phyloP scores from a whole-genome alignment of 108 stramenopile genomes.

The Epithemia pelagica region DNA sequence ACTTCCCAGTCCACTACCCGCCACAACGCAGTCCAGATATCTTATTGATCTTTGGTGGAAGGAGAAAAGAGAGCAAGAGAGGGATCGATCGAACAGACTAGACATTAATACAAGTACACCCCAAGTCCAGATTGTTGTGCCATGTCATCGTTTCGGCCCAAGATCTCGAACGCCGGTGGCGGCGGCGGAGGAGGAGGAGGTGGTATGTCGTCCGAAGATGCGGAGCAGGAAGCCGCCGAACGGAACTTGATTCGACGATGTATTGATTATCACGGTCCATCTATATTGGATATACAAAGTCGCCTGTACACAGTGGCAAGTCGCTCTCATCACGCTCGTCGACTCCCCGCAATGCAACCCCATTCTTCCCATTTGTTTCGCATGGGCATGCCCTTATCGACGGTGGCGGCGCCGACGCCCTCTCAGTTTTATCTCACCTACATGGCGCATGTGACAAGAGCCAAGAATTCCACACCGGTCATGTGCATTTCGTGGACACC shows the following conservation, averaged over 20 bases:
- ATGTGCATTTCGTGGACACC: constrained; percentile 84
- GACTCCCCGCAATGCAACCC: constrained; percentile 42
- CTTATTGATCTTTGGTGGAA: no score
- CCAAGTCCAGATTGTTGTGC: no score
- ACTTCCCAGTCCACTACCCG: no score
- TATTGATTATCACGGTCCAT: constrained; percentile 75
- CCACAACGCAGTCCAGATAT: no score
- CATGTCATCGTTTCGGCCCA: constrained; percentile 7
- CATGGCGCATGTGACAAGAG: constrained; percentile 76
- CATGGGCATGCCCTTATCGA: constrained; percentile 65
- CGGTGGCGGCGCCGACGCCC: constrained; percentile 35
- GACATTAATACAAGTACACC: no score
- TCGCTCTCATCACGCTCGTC: constrained; percentile 43
- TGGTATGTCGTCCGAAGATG: constrained; percentile 36
- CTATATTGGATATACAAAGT: constrained; percentile 62
- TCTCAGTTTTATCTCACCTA: constrained; percentile 57
- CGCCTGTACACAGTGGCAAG: constrained; percentile 63
- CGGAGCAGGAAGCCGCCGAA: constrained; percentile 55
- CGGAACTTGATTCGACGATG: constrained; percentile 70
- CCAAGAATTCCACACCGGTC: constrained; percentile 80
- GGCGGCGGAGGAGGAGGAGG: constrained; percentile 12
- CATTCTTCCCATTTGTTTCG: constrained; percentile 62
- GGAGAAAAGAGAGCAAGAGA: no score
- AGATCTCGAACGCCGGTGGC: constrained; percentile 11
- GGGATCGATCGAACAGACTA: no score